Percentiles rank a stretch among this genome's conserved stretches.
These are phyloP conservation scores for Talaromyces sp. DNA, from an alignment of 2,329 filamentous ascomycete species.

Conservation along the genomic window DNA sequence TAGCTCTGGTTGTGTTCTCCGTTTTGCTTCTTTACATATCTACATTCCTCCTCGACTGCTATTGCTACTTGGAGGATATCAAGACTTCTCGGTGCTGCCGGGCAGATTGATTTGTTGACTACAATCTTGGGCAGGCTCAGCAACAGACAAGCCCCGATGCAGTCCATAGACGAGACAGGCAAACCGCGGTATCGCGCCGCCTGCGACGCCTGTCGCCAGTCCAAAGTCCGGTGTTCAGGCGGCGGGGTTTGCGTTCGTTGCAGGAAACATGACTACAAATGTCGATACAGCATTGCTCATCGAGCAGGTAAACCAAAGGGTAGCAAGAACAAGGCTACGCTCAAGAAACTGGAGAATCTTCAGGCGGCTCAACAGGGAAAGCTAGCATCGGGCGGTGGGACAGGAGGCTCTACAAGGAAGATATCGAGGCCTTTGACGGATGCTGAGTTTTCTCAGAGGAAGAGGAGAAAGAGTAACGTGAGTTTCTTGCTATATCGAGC, in stretches of 20 bases:
- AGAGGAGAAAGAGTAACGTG: conserved; percentile 2
- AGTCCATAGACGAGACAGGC: conserved; percentile 12
- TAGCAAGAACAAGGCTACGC: conserved; percentile 40
- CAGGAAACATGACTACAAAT: conserved; percentile 38
- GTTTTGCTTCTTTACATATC: not conserved
- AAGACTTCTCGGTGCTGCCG: not conserved
- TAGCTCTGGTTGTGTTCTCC: not conserved
- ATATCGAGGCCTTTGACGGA: not conserved
- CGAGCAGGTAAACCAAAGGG: conserved; percentile 43
- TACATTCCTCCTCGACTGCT: not conserved
- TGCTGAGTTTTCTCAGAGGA: not conserved
- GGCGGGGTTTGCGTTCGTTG: conserved; percentile 40
- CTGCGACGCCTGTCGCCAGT: conserved; percentile 42
- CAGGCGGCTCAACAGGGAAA: conserved; percentile 31
- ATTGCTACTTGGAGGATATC: not conserved
- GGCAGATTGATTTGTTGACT: not conserved
- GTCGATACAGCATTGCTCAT: conserved; percentile 40
- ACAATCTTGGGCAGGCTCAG: not conserved
- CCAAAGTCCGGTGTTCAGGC: conserved; percentile 42
- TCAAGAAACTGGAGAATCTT: conserved; percentile 38
- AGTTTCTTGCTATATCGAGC: not conserved
- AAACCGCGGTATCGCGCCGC: conserved; percentile 39
- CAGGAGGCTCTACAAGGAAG: not conserved
- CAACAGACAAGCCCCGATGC: conserved; percentile 18
- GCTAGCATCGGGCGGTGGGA: conserved; percentile 25